A percentile compares a stretch with the other conserved stretches of the same genome.
These are phyloP conservation scores for Isabelozyma pseudorhagii DNA, from an alignment of 805 yeast genomes.

Conservation along the genomic window DNA sequence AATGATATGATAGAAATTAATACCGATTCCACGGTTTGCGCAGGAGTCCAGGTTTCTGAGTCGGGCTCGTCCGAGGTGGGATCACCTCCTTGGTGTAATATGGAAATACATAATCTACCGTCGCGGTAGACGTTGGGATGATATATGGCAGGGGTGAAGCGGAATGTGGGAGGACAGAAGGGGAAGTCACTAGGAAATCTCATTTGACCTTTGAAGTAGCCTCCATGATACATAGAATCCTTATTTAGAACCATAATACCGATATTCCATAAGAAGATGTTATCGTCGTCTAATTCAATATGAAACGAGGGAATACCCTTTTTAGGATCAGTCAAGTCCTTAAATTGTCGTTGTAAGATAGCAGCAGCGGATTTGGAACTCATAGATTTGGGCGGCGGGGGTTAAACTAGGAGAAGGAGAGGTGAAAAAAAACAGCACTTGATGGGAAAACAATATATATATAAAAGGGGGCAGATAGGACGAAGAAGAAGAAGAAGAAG, in stretches of 20 bases:
- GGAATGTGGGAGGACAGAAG: constrained; percentile 85
- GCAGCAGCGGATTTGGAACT: constrained; percentile 69
- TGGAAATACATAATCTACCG: constrained; percentile 90
- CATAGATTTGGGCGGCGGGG: constrained; percentile 18
- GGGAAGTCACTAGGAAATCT: constrained; percentile 90
- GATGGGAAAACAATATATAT: background rate
- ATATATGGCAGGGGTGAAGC: constrained; percentile 89
- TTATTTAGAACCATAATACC: constrained; percentile 90
- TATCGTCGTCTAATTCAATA: constrained; percentile 58
- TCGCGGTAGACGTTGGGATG: constrained; percentile 95
- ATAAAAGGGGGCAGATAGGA: background rate
- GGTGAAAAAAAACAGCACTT: too few species aligned
- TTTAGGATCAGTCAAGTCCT: constrained; percentile 90
- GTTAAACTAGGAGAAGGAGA: background rate
- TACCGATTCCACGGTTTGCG: constrained; percentile 89
- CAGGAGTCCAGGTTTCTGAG: constrained; percentile 92
- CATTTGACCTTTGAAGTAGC: constrained; percentile 93
- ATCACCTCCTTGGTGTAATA: constrained; percentile 88
- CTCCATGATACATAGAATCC: constrained; percentile 91
- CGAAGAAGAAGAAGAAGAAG: background rate
- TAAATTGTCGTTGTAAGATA: constrained; percentile 85
- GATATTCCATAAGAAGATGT: constrained; percentile 69
- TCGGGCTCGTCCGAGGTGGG: constrained; percentile 88
- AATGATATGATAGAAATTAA: constrained; percentile 86
- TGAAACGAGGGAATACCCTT: constrained; percentile 63